These are phyloP conservation scores for Fraxinus paxiana DNA, from an alignment of 305 asterid species.

Conservation along the genomic window DNA sequence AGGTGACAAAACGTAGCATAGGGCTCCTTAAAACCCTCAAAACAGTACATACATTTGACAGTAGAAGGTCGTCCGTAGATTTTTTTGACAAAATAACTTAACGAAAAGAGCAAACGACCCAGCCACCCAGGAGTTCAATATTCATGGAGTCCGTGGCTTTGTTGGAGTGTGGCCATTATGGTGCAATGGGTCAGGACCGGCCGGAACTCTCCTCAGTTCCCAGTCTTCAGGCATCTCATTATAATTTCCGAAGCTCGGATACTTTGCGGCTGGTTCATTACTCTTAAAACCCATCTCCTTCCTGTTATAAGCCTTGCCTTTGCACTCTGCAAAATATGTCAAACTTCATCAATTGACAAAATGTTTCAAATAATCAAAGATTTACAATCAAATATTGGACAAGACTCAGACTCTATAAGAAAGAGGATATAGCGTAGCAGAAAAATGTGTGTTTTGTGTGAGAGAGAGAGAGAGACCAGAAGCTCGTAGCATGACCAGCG, in stretches of 20 bases:
- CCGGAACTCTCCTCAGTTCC: slow-evolving; percentile 54
- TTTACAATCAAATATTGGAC: not conserved
- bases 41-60: slow-evolving; percentile 3
- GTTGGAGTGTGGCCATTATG: slow-evolving; percentile 51
- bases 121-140: not conserved
- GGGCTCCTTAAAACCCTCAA: not conserved
- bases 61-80: not conserved
- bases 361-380: not conserved
- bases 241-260: slow-evolving; percentile 12
- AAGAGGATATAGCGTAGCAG: not conserved
- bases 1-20: not conserved
- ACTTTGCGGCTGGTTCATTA: slow-evolving; percentile 11
- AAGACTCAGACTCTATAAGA: not conserved
- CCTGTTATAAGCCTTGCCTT: slow-evolving; percentile 25
- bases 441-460: not conserved
- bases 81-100: not conserved
- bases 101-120: not conserved
- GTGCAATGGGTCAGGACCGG: slow-evolving; percentile 69
- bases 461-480: slow-evolving; percentile 36
- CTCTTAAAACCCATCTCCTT: slow-evolving; percentile 35
- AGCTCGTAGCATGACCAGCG: slow-evolving; percentile 25
- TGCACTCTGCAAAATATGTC: not conserved
- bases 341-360: not conserved
- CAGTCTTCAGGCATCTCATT: slow-evolving; percentile 33
- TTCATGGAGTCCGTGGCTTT: slow-evolving; percentile 48